Base-by-base conservation (phyloP, 345 rosid species). In the Hevea brasiliensis region DNA sequence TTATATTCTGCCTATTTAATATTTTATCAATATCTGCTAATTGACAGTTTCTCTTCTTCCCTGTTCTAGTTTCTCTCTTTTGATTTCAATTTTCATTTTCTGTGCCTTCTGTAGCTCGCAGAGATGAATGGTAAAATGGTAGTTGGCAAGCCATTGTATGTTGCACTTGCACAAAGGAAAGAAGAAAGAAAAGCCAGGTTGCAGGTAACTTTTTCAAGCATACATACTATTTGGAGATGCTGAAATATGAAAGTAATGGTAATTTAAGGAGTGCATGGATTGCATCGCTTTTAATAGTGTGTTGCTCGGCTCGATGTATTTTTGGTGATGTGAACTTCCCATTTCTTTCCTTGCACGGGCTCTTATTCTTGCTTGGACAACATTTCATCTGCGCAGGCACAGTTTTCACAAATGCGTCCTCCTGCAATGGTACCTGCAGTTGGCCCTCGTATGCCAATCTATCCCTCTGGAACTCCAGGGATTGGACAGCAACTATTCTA, bases 71-170 rank as follows among this genome's bases (percentile, higher is more conserved):
- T 5, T 50, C 17, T 37, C 9, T 18, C 42, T 40, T 18, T 15
- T 20, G 15, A 8, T 9, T 17, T 14, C 3, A 17, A 4, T 60
- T 60, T 60, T 60, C 37, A 14, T 21, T 71, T 48, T 14, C 18
- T 26, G 0, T 27, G 14, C 41, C 6, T n/a, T 21, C 29, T 8
- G 24, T 27, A 78, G 81, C 70, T 68, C 3, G 10, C 51, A 0
- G 81, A 78, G 67, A 78, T 78, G 81, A 78, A 78, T 44, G 81
- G 81, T 1, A 78, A 68, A 62, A 73, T 78, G 67, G 45, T 78
- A 23, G 77, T 73, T 40, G 73, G 67, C 59, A 78, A 78, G 62
- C 77, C 81, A 5, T 54, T 78, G 37, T 78, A 73, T 37, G 77
- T 78, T 56, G 81, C 81, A 21, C 74, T 37, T 68, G 81, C 81